These are phyloP conservation scores for Claviceps pazoutovae DNA, from an alignment of 2,329 filamentous ascomycete genomes.

Conservation along the genomic window DNA sequence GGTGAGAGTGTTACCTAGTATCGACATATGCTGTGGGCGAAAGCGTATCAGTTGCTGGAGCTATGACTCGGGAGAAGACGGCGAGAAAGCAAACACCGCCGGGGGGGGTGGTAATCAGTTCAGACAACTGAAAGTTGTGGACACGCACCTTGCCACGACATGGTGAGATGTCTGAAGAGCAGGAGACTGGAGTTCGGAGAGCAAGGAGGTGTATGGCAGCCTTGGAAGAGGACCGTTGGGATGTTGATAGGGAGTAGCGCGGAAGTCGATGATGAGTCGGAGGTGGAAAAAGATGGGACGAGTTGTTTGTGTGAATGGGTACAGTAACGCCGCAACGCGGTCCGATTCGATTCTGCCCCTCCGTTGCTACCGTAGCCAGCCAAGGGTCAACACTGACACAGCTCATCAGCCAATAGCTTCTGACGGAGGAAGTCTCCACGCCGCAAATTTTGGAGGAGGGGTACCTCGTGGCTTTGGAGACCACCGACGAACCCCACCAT, in stretches of 20 bases:
- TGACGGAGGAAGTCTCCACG: conserved; percentile 6
- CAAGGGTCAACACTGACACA: neutral
- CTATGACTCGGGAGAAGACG: neutral
- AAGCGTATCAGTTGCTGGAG: conserved; percentile 8
- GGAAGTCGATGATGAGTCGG: neutral
- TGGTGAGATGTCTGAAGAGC: conserved; percentile 22
- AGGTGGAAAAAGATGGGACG: neutral
- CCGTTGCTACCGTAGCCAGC: neutral
- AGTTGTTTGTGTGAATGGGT: conserved; percentile 5
- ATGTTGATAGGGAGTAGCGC: neutral
- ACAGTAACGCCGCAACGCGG: neutral
- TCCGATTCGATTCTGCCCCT: neutral
- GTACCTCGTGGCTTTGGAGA: conserved; percentile 5
- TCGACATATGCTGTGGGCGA: conserved; percentile 34
- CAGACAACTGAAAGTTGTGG: neutral
- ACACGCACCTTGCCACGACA: conserved; percentile 61
- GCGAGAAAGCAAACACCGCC: conserved; percentile 11
- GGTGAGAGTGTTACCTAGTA: conserved; percentile 27
- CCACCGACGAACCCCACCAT: conserved; percentile 3
- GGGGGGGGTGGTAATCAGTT: neutral
- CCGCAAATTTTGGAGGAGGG: conserved; percentile 7
- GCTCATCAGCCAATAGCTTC: conserved; percentile 3
- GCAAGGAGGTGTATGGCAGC: neutral
- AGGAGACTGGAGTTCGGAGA: neutral
- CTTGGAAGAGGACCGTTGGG: conserved; percentile 2